Base-by-base conservation (phyloP, 2,329 filamentous ascomycete species). In the Ophiobolus disseminans region DNA sequence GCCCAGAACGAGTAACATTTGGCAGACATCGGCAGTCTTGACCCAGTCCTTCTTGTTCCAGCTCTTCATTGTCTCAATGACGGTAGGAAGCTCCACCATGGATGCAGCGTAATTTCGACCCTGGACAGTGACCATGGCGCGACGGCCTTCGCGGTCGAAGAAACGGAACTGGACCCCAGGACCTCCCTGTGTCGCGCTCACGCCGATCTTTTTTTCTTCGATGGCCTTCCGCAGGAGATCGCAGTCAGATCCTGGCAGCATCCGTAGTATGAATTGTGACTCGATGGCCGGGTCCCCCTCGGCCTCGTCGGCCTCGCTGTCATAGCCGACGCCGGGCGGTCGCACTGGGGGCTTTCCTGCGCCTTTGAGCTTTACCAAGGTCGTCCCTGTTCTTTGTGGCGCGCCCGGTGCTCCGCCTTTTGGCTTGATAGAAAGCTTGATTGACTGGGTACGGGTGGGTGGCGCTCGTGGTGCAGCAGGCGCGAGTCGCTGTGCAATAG, bases 301-400 rank as follows among this genome's bases (percentile, higher is more conserved):
- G 11, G 87, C 85, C 67, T 97, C 94, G 45, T 91, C 94, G 10
- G 92, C 91, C 73, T 97, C 94, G 3, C 92, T 97, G 70, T 99
- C 94, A 74, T 97, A 99, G 6, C 93, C 94, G 46, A 96, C 91
- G 41, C 94, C 94, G 1, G 85, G 83, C 4, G 86, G 86, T 55
- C 90, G 50, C 9, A 47, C 34, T 1, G 69, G 70, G 2, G 66
- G 62, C 45, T 66, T 72, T 5, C 70, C 70, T 0, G 56, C 55
- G 16, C 68, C 66, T 40, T 71, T 72, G 52, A 73, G 57, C 49
- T 71, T 72, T 17, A 72, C 49, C n/a, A 70, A 55, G 6, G 58
- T 62, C 1, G 66, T 63, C 11, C 55, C 48, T 22, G 62, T 45
- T 32, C 60, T 48, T 41, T 62, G 48, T 11, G 43, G 50, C 19